These are phyloP conservation scores for Podaxis carcinomalis DNA, from an alignment of 768 basidiomycete genomes.

Conservation along the genomic window DNA sequence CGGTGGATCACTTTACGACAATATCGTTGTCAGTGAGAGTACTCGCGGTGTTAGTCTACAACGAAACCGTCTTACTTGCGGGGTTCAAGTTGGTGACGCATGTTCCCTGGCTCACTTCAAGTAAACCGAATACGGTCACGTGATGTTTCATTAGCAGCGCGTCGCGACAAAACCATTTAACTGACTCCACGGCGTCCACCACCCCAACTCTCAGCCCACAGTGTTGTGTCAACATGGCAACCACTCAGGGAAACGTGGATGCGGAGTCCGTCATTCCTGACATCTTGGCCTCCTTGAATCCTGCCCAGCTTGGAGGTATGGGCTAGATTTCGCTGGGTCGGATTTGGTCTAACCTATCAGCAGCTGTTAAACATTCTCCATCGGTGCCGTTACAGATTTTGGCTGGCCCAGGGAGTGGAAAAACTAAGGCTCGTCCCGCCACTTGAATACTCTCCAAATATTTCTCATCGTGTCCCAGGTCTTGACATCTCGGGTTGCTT, in stretches of 20 bases:
- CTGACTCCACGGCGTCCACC: neutral
- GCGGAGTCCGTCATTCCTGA: neutral
- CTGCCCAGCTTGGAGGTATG: slow-evolving; percentile 36
- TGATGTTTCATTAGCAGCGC: neutral
- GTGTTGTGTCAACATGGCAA: neutral
- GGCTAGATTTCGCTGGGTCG: neutral
- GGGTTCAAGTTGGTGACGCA: neutral
- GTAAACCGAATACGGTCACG: neutral
- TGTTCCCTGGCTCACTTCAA: neutral
- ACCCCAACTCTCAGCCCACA: neutral
- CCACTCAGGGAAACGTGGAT: neutral
- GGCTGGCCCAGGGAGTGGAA: slow-evolving; percentile 76
- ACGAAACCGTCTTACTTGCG: neutral
- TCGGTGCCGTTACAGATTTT: slow-evolving; percentile 69
- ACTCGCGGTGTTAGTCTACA: neutral
- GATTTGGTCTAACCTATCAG: neutral
- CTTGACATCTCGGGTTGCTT: slow-evolving; percentile 63
- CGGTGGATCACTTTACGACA: neutral
- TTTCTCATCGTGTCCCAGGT: slow-evolving; percentile 31
- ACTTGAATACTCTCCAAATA: neutral
- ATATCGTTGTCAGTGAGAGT: neutral
- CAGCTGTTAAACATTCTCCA: slow-evolving; percentile 67
- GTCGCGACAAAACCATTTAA: neutral
- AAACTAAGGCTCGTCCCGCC: slow-evolving; percentile 44
- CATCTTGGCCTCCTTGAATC: slow-evolving; percentile 25